phyloP scores from a whole-genome alignment of 2,329 filamentous ascomycete genomes.

The Calonectria crousiana region DNA sequence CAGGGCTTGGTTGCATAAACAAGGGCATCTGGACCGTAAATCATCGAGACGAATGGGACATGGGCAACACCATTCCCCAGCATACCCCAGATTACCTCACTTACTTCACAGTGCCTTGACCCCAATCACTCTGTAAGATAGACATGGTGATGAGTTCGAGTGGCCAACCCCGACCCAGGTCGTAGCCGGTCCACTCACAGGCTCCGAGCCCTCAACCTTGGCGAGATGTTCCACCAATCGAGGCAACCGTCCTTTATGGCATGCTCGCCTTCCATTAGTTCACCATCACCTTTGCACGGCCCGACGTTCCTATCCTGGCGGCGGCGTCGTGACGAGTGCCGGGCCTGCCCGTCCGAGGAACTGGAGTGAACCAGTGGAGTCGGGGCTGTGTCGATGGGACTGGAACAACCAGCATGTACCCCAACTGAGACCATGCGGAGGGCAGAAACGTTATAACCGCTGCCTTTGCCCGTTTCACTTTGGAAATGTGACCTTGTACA shows the following conservation, averaged over 20 bases:
- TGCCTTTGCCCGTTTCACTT: neutral
- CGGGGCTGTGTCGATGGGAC: neutral
- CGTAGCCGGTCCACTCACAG: slow-evolving; percentile 41
- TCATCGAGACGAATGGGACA: neutral
- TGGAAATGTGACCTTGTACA: neutral
- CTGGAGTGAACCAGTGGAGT: neutral
- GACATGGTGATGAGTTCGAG: slow-evolving; percentile 27
- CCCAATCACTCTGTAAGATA: slow-evolving; percentile 22
- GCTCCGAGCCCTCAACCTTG: slow-evolving; percentile 16
- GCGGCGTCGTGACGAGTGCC: slow-evolving; percentile 14
- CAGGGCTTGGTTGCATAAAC: slow-evolving; percentile 6
- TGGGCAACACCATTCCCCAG: slow-evolving; percentile 25
- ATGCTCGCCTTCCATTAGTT: slow-evolving; percentile 10
- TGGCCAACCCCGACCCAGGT: slow-evolving; percentile 25
- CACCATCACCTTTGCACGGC: slow-evolving; percentile 27
- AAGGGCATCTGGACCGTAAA: slow-evolving; percentile 17
- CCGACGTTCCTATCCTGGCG: slow-evolving; percentile 41
- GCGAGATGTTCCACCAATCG: slow-evolving; percentile 44
- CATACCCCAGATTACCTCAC: slow-evolving; percentile 43
- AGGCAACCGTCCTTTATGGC: neutral
- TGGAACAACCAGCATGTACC: neutral
- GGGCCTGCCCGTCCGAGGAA: slow-evolving; percentile 2
- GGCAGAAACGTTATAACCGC: slow-evolving; percentile 15
- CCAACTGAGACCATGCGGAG: neutral
- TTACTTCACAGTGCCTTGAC: slow-evolving; percentile 14